Conservation (phyloP, 108 stramenopile species). For the Pelagomonas calceolata region DNA sequence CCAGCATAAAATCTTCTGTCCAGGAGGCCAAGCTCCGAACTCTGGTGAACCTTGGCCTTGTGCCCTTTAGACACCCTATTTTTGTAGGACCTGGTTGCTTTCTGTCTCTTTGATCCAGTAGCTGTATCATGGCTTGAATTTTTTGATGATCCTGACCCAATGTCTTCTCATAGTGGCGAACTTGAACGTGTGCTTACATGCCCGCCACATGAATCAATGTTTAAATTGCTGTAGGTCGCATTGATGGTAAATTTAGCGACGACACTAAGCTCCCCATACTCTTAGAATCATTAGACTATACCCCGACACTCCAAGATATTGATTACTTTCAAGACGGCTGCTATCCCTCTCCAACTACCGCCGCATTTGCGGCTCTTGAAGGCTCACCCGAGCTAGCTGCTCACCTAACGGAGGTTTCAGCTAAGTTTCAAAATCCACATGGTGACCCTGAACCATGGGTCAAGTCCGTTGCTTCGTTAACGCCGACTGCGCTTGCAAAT, state of each 20-base stretch:
- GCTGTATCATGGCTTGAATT: slow-evolving; percentile 36
- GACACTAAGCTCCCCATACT: not conserved
- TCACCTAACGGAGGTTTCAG: slow-evolving; percentile 1
- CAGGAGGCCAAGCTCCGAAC: no score
- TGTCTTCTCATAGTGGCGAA: not conserved
- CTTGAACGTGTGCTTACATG: no score
- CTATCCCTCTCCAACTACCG: not conserved
- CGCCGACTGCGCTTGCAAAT: slow-evolving; percentile 7
- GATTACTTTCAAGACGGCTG: slow-evolving; percentile 4
- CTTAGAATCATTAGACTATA: not conserved
- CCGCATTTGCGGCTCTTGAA: slow-evolving; percentile 3
- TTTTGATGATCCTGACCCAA: slow-evolving; percentile 24
- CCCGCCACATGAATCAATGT: no score
- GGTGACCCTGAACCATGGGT: not conserved
- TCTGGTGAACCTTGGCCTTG: no score
- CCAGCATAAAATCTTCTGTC: no score
- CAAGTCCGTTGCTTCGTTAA: not conserved
- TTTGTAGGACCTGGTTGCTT: slow-evolving; percentile 19
- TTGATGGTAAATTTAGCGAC: not conserved
- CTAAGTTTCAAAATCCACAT: slow-evolving; percentile 1
- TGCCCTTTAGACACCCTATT: no score
- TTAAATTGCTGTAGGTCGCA: no score
- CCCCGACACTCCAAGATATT: not conserved
- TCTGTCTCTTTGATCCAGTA: slow-evolving; percentile 37
- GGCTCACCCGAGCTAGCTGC: not conserved